These are phyloP conservation scores for Chlamydomonas sphaeroides DNA, from an alignment of 139 green algal species.

Conservation along the genomic window DNA sequence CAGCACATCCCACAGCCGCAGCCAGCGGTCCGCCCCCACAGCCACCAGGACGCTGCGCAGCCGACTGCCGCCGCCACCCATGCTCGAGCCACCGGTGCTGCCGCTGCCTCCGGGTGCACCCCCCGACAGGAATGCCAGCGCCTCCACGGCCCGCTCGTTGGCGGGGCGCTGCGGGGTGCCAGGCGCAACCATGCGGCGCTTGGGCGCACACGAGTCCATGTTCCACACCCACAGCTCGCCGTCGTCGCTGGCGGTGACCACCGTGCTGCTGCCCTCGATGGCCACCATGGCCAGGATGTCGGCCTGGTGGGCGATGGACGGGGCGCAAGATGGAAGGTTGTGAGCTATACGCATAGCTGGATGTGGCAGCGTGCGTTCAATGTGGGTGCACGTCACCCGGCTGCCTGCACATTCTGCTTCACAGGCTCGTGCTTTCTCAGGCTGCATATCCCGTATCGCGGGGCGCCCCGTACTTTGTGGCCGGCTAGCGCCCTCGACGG, in stretches of 20 bases:
- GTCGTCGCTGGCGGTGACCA: constrained; percentile 58
- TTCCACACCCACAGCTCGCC: constrained; percentile 56
- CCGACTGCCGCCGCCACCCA: not conserved
- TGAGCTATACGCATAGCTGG: not conserved
- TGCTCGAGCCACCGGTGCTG: not conserved
- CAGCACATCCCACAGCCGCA: constrained; percentile 59
- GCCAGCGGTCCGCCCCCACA: constrained; percentile 50
- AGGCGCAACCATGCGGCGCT: constrained; percentile 35
- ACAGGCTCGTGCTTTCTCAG: no score
- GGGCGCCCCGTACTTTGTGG: constrained; percentile 36
- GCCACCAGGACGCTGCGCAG: constrained; percentile 28
- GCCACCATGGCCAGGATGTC: constrained; percentile 67
- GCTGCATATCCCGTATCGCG: no score
- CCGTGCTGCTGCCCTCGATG: constrained; percentile 41
- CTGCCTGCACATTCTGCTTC: no score
- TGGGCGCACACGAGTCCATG: constrained; percentile 45
- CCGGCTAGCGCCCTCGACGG: constrained; percentile 51
- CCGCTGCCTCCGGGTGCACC: no score
- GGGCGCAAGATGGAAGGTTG: not conserved
- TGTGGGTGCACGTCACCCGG: no score
- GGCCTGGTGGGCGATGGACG: constrained; percentile 28
- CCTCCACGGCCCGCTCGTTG: constrained; percentile 62
- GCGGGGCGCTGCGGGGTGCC: constrained; percentile 9
- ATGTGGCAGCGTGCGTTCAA: not conserved
- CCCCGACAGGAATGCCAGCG: constrained; percentile 53